A percentile compares a stretch with the other conserved stretches of the same genome.
Conservation (phyloP, 2,329 filamentous ascomycete genomes). For the Pyrenophora graminea region DNA sequence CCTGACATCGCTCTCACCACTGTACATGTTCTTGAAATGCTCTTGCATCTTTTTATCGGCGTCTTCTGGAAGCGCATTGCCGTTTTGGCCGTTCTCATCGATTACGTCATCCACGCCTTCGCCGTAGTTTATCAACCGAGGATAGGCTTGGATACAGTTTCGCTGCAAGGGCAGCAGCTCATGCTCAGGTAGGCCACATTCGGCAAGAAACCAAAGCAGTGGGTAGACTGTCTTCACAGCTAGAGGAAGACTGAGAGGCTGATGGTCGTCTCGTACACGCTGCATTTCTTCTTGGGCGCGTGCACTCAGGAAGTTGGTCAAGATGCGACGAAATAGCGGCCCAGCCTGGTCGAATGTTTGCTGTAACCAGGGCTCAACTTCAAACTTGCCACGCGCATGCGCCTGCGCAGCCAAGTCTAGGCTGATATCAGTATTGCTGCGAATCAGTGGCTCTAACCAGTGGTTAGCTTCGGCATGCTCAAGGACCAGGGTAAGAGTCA, state of each 20-base stretch:
- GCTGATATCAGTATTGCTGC: conserved; percentile 79
- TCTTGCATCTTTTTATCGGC: conserved; percentile 95
- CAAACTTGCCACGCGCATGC: conserved; percentile 77
- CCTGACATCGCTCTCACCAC: conserved; percentile 82
- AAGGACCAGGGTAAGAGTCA: conserved; percentile 70
- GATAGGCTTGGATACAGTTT: conserved; percentile 88
- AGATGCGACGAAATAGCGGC: conserved; percentile 68
- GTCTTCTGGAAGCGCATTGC: conserved; percentile 77
- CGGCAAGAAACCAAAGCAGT: conserved; percentile 74
- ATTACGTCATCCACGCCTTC: conserved; percentile 92
- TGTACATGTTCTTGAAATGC: conserved; percentile 97
- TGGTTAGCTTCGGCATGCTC: conserved; percentile 80
- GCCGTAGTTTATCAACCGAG: conserved; percentile 92
- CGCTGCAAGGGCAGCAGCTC: conserved; percentile 82
- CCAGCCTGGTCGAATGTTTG: conserved; percentile 67
- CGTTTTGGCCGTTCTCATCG: conserved; percentile 77
- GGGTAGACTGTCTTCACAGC: conserved; percentile 83
- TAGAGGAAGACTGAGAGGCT: conserved; percentile 72
- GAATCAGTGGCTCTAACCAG: conserved; percentile 82
- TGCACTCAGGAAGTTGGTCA: conserved; percentile 80
- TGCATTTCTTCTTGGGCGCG: conserved; percentile 81
- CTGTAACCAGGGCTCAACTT: conserved; percentile 79
- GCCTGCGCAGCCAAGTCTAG: conserved; percentile 85
- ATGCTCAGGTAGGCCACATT: conserved; percentile 60
- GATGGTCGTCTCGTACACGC: conserved; percentile 71